phyloP scores from a whole-genome alignment of 2,329 filamentous ascomycete genomes.

The Pyrenophora teres region DNA sequence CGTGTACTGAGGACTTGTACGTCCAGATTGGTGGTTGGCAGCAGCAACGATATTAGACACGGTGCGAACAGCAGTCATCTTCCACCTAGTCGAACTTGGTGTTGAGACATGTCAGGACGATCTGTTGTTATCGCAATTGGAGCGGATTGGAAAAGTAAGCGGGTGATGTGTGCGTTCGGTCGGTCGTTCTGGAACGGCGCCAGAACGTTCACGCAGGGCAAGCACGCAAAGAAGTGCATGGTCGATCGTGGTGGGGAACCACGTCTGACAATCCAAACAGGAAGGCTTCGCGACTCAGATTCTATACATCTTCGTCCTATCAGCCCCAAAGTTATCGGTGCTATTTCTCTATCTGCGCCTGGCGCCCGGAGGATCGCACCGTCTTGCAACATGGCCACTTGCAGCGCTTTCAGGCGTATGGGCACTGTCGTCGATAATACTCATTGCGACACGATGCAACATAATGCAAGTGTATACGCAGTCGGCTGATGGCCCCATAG shows the following conservation, averaged over 20 bases:
- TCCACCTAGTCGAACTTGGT: conserved; percentile 32
- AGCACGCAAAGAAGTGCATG: background rate
- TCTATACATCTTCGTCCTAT: conserved; percentile 36
- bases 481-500: conserved; percentile 13
- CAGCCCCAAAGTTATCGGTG: conserved; percentile 36
- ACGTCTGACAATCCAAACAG: conserved; percentile 25
- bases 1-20: conserved; percentile 1
- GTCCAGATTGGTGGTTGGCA: conserved; percentile 14
- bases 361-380: conserved; percentile 28
- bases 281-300: conserved; percentile 38
- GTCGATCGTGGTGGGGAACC: conserved; percentile 1
- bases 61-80: conserved; percentile 30
- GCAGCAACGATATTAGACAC: conserved; percentile 32
- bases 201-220: conserved; percentile 3
- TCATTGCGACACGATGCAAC: conserved; percentile 37
- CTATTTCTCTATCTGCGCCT: conserved; percentile 38
- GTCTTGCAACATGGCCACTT: conserved; percentile 24
- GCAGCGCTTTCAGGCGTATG: conserved; percentile 28
- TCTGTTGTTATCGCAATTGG: conserved; percentile 21
- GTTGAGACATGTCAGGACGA: conserved; percentile 26
- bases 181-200: conserved; percentile 4
- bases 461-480: conserved; percentile 23
- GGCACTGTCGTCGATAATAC: conserved; percentile 28
- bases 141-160: conserved; percentile 34
- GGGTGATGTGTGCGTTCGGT: background rate